Percentiles rank a stretch among this genome's conserved stretches.
phyloP scores from a whole-genome alignment of 2,329 filamentous ascomycete genomes.

The Aspergillus aculeatinus region DNA sequence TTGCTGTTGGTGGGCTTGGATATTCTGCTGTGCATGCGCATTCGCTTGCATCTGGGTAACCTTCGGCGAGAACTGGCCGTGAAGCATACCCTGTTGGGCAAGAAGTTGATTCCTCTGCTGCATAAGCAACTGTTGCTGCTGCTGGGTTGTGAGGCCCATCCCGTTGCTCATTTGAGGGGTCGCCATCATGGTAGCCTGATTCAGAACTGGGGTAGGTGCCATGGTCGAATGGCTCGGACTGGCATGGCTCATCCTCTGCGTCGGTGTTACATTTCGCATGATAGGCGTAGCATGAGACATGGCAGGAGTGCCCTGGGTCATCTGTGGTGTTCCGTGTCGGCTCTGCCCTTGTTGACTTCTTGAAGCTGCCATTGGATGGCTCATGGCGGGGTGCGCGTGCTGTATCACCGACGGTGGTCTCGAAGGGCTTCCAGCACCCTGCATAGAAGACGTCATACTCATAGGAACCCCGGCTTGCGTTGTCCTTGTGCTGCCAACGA shows the following conservation, averaged over 20 bases:
- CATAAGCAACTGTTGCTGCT: slow-evolving; percentile 38
- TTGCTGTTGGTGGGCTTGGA: slow-evolving; percentile 41
- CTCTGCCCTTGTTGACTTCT: slow-evolving; percentile 49
- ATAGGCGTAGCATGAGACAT: slow-evolving; percentile 49
- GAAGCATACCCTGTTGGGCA: slow-evolving; percentile 37
- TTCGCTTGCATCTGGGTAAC: slow-evolving; percentile 45
- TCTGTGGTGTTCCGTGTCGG: slow-evolving; percentile 49
- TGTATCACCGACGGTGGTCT: slow-evolving; percentile 48
- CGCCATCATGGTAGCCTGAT: slow-evolving; percentile 38
- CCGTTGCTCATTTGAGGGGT: slow-evolving; percentile 41
- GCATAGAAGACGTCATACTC: slow-evolving; percentile 45
- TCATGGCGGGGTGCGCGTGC: slow-evolving; percentile 48
- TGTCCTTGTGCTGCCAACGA: slow-evolving; percentile 41
- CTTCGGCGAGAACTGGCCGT: slow-evolving; percentile 41
- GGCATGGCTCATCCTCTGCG: slow-evolving; percentile 47
- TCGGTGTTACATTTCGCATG: slow-evolving; percentile 49
- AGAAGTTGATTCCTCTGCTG: slow-evolving; percentile 42
- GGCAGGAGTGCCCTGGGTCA: slow-evolving; percentile 47
- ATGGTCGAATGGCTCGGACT: slow-evolving; percentile 46
- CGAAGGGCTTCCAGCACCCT: slow-evolving; percentile 48
- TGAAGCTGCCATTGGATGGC: slow-evolving; percentile 46
- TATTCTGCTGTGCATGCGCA: slow-evolving; percentile 49
- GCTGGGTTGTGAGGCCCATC: slow-evolving; percentile 41
- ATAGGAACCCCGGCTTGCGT: slow-evolving; percentile 45
- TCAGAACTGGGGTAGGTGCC: slow-evolving; percentile 47